A percentile compares a stretch with the other conserved stretches of the same genome.
Evolutionary conservation across 805 yeast genomes (phyloP).

Genomic region (Blastobotrys chiropterorum): DNA sequence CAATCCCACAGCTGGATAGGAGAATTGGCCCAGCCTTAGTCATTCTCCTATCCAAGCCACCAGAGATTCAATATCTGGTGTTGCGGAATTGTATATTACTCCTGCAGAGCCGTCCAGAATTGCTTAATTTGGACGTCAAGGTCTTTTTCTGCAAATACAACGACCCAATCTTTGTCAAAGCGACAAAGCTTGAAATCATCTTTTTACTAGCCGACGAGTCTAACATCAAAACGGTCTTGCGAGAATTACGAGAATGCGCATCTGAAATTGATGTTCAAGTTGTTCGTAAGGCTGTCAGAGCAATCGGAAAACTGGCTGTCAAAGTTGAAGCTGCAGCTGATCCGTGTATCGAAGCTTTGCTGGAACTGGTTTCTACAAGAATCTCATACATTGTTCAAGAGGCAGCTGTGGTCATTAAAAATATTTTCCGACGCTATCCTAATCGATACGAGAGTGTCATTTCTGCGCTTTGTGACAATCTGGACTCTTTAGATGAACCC

Average conservation of each 20-base stretch:
- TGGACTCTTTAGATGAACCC: slow-evolving; percentile 59
- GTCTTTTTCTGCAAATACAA: slow-evolving; percentile 76
- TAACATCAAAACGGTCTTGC: slow-evolving; percentile 55
- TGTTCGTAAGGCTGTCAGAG: slow-evolving; percentile 82
- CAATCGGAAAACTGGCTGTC: slow-evolving; percentile 83
- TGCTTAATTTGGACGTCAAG: slow-evolving; percentile 62
- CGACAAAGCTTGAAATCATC: slow-evolving; percentile 83
- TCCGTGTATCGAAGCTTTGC: slow-evolving; percentile 56
- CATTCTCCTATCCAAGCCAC: slow-evolving; percentile 63
- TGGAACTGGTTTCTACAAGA: slow-evolving; percentile 55
- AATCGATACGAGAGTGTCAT: slow-evolving; percentile 43
- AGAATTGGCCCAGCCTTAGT: slow-evolving; percentile 64
- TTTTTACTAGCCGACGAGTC: slow-evolving; percentile 65
- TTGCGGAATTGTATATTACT: slow-evolving; percentile 74
- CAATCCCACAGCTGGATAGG: slow-evolving; percentile 49
- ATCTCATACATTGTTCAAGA: slow-evolving; percentile 77
- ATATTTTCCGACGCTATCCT: slow-evolving; percentile 73
- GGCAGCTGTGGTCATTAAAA: slow-evolving; percentile 65
- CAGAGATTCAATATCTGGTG: slow-evolving; percentile 79
- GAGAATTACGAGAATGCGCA: slow-evolving; percentile 80
- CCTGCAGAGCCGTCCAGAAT: slow-evolving; percentile 56
- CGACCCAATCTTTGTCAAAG: slow-evolving; percentile 84
- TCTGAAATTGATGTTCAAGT: slow-evolving; percentile 80
- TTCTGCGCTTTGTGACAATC: slow-evolving; percentile 36
- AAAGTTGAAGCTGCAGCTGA: slow-evolving; percentile 58